Evolutionary conservation across 176 grass and related monocot species (phyloP).

Genomic region (Secale cereale): DNA sequence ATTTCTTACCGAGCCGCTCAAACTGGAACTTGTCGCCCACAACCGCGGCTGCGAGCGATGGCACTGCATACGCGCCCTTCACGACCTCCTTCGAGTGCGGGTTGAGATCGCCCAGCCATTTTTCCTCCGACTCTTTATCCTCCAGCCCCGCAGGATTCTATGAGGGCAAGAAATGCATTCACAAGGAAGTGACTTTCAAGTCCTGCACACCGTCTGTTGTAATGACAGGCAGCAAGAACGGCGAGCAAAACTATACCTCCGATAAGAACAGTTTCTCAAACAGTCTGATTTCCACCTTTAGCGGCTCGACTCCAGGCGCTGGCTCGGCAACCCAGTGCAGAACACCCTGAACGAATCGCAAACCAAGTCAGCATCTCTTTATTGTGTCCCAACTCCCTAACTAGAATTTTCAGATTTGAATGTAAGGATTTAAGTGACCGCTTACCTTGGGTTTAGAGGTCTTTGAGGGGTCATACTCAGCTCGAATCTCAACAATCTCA

Average conservation of each 20-base stretch:
- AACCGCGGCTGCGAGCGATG: conserved; percentile 48
- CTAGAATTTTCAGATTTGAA: background rate
- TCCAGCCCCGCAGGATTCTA: conserved; percentile 87
- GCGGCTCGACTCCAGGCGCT: conserved; percentile 68
- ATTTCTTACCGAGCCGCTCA: conserved; percentile 74
- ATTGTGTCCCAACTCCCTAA: background rate
- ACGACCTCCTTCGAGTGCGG: conserved; percentile 85
- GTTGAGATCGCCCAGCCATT: conserved; percentile 81
- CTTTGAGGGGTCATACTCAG: conserved; percentile 91
- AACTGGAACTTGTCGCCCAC: conserved; percentile 89
- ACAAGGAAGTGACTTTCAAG: background rate
- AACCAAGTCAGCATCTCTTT: conserved; percentile 9
- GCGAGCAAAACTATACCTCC: conserved; percentile 48
- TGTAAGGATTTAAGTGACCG: background rate
- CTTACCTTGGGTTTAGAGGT: conserved; percentile 92
- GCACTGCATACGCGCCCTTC: conserved; percentile 61
- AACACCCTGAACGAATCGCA: conserved; percentile 66
- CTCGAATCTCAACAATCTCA: conserved; percentile 73
- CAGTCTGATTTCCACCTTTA: conserved; percentile 83
- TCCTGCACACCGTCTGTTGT: background rate
- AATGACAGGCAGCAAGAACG: background rate
- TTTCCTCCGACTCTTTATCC: background rate
- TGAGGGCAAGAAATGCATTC: conserved; percentile 3
- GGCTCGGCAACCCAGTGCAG: conserved; percentile 94
- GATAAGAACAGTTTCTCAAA: conserved; percentile 86